Evolutionary conservation across 192 early-diverging fungal genomes (phyloP), one percentile per base, ranked within the genome.

Genomic region (Coemansia pectinata): DNA sequence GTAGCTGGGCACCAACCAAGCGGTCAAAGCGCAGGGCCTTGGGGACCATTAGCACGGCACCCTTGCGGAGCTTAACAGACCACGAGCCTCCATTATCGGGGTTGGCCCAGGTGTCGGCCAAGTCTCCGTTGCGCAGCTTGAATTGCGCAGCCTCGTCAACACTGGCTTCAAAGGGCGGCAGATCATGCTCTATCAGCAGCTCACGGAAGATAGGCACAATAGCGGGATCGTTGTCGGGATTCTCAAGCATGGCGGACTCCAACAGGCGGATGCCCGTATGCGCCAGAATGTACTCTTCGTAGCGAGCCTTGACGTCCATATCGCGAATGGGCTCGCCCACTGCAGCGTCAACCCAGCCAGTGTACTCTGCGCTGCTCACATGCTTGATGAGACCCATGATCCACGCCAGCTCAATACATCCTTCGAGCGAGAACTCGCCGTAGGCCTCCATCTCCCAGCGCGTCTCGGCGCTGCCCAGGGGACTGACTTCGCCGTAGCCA

Each of bases 381-480:
- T 93, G 93, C 72, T 90, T 92, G 86, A 98, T 94, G 63, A 90
- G 91, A 44, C 95, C 95, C 95, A 97, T 97, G 73, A 98, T 92
- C 94, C 96, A 96, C 6, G 96, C 94, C 90, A 98, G 89, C 84
- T 98, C 96, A 52, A 96, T 93, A 74, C 92, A 95, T 27, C 94
- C 79, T 36, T 82, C 79, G 19, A 77, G 71, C 66, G 79, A 82
- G 34, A 77, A 71, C 72, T 77, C 75, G 71, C 96, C 96, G 50
- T 86, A 79, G 42, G 94, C 88, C 77, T 98, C 96, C 91, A 98
- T 95, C 77, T 98, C 96, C 96, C 96, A 98, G 57, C 96, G 92
- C 47, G 95, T 98, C 70, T 94, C 89, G 15, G 91, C 87, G 62
- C 91, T 90, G 76, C 96, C 96, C 81, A 89, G 95, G 5, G 96